phyloP scores from a whole-genome alignment of 495 filamentous ascomycete species.

The Darksidea phi region DNA sequence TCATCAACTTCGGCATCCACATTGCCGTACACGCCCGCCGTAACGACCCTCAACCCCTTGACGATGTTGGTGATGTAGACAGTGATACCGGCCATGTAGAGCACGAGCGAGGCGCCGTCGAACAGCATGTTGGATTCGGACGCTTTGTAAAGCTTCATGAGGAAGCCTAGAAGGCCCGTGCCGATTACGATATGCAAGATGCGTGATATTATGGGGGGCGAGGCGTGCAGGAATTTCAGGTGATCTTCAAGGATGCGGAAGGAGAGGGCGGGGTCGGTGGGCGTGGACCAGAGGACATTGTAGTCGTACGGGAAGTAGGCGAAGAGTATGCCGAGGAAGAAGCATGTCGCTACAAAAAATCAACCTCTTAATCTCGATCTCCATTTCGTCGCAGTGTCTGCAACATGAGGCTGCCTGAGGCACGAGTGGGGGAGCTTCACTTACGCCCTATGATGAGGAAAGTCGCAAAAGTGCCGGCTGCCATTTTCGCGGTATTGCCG shows the following conservation, averaged over 20 bases:
- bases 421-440: conserved; percentile 39
- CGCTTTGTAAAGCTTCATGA: conserved; percentile 89
- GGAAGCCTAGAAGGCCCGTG: conserved; percentile 83
- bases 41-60: conserved; percentile 81
- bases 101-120: conserved; percentile 84
- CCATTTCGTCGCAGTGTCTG: background rate
- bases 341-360: conserved; percentile 70
- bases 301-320: conserved; percentile 97
- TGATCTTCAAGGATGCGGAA: conserved; percentile 81
- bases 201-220: conserved; percentile 85
- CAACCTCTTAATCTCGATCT: too few relatives aligned
- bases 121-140: conserved; percentile 93
- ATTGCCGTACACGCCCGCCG: conserved; percentile 49
- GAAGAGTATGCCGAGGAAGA: conserved; percentile 98
- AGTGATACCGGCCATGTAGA: conserved; percentile 87
- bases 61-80: conserved; percentile 95
- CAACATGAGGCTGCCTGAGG: background rate
- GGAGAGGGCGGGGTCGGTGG: conserved; percentile 53
- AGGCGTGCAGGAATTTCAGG: conserved; percentile 78
- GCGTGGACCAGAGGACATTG: conserved; percentile 86
- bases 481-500: conserved; percentile 22
- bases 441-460: conserved; percentile 94
- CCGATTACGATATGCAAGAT: conserved; percentile 90
- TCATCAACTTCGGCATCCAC: conserved; percentile 48
- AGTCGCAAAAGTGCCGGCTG: conserved; percentile 67